Evolutionary conservation across 2,329 filamentous ascomycete species (phyloP).

Genomic region (Monosporascus sp.): DNA sequence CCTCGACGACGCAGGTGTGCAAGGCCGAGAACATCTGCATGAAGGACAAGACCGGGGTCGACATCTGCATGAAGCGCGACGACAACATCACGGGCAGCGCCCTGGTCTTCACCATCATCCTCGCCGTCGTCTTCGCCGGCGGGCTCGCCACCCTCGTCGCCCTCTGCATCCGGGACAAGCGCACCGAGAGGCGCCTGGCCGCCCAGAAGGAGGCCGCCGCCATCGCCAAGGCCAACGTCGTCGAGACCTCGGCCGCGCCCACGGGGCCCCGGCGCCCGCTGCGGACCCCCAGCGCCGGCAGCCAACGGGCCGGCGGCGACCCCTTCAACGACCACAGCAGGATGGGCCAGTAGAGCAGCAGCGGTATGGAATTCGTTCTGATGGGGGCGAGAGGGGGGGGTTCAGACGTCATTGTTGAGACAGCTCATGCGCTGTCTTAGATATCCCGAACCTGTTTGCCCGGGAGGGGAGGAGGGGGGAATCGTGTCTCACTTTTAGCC

Average conservation of each 20-base stretch:
- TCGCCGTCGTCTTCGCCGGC: slow-evolving; percentile 36
- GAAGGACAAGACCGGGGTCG: slow-evolving; percentile 32
- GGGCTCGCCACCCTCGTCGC: slow-evolving; percentile 39
- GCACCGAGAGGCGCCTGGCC: slow-evolving; percentile 36
- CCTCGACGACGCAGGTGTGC: slow-evolving; percentile 34
- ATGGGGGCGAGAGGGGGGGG: not conserved
- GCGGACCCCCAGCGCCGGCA: not conserved
- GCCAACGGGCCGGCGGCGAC: not conserved
- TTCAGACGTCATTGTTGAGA: not conserved
- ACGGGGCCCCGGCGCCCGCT: slow-evolving; percentile 1
- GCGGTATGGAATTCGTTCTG: not conserved
- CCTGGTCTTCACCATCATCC: slow-evolving; percentile 43
- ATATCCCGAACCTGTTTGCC: not conserved
- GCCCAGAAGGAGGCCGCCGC: slow-evolving; percentile 46
- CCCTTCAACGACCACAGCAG: not conserved
- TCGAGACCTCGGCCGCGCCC: not conserved
- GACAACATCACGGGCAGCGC: slow-evolving; percentile 36
- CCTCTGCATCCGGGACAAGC: slow-evolving; percentile 48
- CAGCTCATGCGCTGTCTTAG: not conserved
- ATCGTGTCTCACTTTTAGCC: not conserved
- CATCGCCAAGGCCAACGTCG: slow-evolving; percentile 40
- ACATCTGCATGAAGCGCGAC: slow-evolving; percentile 39
- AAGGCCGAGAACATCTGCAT: slow-evolving; percentile 40
- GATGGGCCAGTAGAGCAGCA: not conserved
- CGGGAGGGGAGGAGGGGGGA: not conserved